These are phyloP conservation scores for Mortierella sp. DNA, from an alignment of 371 early-diverging fungal genomes.

Conservation along the genomic window DNA sequence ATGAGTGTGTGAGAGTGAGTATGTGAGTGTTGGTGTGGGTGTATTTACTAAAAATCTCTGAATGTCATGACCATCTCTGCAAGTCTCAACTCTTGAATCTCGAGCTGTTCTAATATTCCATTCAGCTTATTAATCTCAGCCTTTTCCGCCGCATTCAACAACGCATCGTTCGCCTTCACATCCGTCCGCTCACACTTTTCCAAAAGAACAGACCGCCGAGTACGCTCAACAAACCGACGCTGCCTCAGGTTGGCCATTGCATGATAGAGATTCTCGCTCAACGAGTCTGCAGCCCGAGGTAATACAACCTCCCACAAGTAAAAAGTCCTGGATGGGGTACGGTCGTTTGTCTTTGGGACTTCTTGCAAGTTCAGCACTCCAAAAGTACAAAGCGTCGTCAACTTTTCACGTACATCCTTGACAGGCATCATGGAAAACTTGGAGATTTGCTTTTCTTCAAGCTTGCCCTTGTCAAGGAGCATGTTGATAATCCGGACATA, in stretches of 20 bases:
- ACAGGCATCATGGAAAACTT: constrained; percentile 83
- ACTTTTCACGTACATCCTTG: constrained; percentile 76
- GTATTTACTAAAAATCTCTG: constrained; percentile 65
- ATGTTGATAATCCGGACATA: constrained; percentile 80
- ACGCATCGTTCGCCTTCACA: constrained; percentile 67
- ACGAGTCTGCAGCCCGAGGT: constrained; percentile 66
- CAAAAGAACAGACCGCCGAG: constrained; percentile 66
- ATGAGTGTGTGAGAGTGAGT: no score
- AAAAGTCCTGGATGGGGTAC: constrained; percentile 86
- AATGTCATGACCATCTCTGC: constrained; percentile 76
- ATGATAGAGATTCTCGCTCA: constrained; percentile 72
- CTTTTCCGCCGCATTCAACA: constrained; percentile 70
- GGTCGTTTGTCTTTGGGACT: constrained; percentile 87
- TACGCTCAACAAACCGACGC: constrained; percentile 70
- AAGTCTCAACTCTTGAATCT: constrained; percentile 68
- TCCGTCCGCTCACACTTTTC: constrained; percentile 84
- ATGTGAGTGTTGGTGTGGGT: background rate
- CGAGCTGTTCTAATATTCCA: constrained; percentile 62
- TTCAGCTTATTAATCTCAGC: constrained; percentile 63
- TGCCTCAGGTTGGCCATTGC: constrained; percentile 76
- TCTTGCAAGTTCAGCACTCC: constrained; percentile 89
- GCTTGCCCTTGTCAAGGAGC: constrained; percentile 79
- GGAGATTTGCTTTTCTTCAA: constrained; percentile 85
- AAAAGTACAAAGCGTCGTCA: constrained; percentile 70
- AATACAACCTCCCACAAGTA: constrained; percentile 85